Evolutionary conservation across 805 yeast species (phyloP), one percentile per base, ranked within the genome.

Genomic region (Barnettozyma californica): DNA sequence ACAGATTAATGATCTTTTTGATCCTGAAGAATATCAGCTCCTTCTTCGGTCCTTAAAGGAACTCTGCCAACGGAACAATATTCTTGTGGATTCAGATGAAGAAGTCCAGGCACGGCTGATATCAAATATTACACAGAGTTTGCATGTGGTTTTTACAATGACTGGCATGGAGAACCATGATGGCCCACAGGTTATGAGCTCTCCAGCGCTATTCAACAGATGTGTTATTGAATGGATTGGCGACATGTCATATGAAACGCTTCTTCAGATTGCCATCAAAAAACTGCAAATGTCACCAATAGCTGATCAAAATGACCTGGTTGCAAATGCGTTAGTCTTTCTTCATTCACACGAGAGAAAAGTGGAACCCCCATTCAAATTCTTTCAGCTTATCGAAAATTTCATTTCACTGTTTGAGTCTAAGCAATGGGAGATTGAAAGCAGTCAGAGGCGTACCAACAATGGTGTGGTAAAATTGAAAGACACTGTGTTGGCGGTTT

Each of bases 171-270:
- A 71, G 14, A 53, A 58, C 2, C 36, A 49, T 1, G 38, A 47
- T 7, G 54, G 62, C 9, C 71, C 82, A 0, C 76, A 74, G 18
- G 71, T 83, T 13, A 72, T 84, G 2, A 71, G 89, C 0, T 91
- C 97, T 0, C 96, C 97, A 0, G 97, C 97, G 0, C 68, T 91
- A 31, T 83, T 88, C 66, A 91, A 91, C 59, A 71, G 98, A 59
- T 91, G 97, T 70, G 95, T 88, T 2, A 66, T 92, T 35, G 80
- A 84, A 59, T 87, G 92, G 90, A 81, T 89, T 84, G 96, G 96
- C 5, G 80, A 80, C 46, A 91, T 97, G 97, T 71, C 83, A 0
- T 50, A 55, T 4, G 50, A 58, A 0, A 68, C 89, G 0, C 62
- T 83, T 43, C 46, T 52, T 7, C 78, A 79, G 44, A 78, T 89